Evolutionary conservation across 441 rosid genomes (phyloP).

Genomic region (Corymbia calophylla): DNA sequence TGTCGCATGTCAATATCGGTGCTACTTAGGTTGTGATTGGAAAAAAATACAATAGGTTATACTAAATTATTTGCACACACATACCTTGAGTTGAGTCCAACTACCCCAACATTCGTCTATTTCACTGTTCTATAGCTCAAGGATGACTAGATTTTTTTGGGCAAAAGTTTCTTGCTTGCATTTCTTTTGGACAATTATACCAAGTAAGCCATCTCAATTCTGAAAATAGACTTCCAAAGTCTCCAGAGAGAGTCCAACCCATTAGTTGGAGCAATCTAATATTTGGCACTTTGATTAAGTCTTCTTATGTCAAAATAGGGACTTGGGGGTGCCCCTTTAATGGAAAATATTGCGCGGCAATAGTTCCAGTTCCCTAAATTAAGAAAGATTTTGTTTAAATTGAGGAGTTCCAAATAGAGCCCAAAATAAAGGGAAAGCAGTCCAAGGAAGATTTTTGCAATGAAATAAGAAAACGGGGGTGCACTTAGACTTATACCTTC

Average conservation of each 20-base stretch:
- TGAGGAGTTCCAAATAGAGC: neutral
- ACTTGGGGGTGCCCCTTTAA: rapidly evolving
- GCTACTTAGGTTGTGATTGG: neutral
- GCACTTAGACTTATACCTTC: too few relatives aligned
- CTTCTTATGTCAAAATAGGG: neutral
- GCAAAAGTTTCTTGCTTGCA: neutral
- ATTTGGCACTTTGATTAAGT: neutral
- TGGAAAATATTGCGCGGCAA: too few relatives aligned
- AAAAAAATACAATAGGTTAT: too few relatives aligned
- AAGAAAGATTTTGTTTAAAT: rapidly evolving
- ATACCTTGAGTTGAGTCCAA: neutral
- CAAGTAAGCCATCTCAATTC: neutral
- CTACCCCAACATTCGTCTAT: neutral
- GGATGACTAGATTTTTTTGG: neutral
- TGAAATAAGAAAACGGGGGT: too few relatives aligned
- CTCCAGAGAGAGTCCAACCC: rapidly evolving
- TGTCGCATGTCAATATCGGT: too few relatives aligned
- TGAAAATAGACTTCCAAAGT: neutral
- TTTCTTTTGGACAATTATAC: rapidly evolving
- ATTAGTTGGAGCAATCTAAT: too few relatives aligned
- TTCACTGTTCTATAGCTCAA: rapidly evolving
- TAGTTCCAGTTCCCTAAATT: too few relatives aligned
- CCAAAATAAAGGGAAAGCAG: neutral
- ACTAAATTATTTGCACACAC: neutral
- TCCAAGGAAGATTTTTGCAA: neutral